Conservation (phyloP, 106 monocot species). For the Dendrobium catenatum region DNA sequence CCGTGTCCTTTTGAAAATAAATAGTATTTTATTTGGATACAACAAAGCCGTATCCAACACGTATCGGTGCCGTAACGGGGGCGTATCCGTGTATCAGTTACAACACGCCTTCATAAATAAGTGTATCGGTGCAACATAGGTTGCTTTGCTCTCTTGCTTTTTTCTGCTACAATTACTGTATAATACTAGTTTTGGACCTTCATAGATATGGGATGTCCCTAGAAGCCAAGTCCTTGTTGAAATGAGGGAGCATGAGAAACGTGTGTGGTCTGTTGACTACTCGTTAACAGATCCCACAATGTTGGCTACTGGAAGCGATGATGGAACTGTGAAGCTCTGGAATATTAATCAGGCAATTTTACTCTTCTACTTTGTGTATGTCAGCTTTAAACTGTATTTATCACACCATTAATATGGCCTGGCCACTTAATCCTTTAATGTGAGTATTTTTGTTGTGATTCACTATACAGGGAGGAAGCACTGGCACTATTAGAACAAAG, state of each 20-base stretch:
- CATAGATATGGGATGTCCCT: slow-evolving; percentile 86
- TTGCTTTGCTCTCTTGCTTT: background rate
- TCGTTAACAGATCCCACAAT: slow-evolving; percentile 75
- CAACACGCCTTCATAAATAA: too few species aligned
- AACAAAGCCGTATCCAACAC: too few species aligned
- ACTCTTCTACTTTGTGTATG: slow-evolving; percentile 86
- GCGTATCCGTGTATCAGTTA: too few species aligned
- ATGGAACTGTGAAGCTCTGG: slow-evolving; percentile 91
- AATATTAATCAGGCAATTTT: slow-evolving; percentile 98
- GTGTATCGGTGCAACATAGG: too few species aligned
- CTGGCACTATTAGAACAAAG: slow-evolving; percentile 76
- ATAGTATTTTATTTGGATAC: too few species aligned
- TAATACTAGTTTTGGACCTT: background rate
- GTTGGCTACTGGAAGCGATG: slow-evolving; percentile 89
- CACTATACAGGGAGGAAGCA: slow-evolving; percentile 61
- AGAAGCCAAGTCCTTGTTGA: slow-evolving; percentile 60
- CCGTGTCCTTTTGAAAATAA: too few species aligned
- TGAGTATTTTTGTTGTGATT: slow-evolving; percentile 2
- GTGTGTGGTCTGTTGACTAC: slow-evolving; percentile 91
- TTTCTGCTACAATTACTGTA: background rate
- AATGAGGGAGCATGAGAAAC: slow-evolving; percentile 89
- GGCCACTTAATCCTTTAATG: background rate
- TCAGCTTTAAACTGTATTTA: slow-evolving; percentile 50
- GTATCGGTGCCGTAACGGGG: too few species aligned
- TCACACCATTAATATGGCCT: background rate